Evolutionary conservation across 305 asterid genomes (phyloP).

Genomic region (Solanum hybrid): DNA sequence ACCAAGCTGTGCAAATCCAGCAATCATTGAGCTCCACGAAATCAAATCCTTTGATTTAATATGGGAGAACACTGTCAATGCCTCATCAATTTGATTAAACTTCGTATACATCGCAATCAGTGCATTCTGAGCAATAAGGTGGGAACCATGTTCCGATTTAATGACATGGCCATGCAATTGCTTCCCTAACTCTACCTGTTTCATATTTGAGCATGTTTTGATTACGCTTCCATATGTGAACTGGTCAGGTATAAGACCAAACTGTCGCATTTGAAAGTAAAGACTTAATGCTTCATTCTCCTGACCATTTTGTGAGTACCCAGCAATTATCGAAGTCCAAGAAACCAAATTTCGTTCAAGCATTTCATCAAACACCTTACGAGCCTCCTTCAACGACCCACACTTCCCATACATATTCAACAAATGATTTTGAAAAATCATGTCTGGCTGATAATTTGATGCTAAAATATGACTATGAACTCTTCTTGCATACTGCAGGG

Average conservation of each 20-base stretch:
- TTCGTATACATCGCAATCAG: constrained; percentile 59
- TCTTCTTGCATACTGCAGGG: constrained; percentile 35
- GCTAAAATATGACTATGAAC: constrained; percentile 36
- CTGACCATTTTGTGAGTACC: constrained; percentile 45
- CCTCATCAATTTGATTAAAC: constrained; percentile 33
- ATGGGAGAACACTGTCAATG: constrained; percentile 30
- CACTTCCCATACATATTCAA: constrained; percentile 75
- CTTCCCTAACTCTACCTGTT: constrained; percentile 30
- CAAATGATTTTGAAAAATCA: constrained; percentile 59
- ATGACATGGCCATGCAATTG: constrained; percentile 55
- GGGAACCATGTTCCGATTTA: constrained; percentile 49
- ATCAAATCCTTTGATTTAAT: constrained; percentile 50
- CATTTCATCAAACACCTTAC: constrained; percentile 57
- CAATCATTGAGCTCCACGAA: constrained; percentile 79
- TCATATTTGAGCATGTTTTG: constrained; percentile 46
- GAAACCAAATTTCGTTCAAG: constrained; percentile 50
- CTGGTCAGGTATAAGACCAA: constrained; percentile 42
- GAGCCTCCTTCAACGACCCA: constrained; percentile 48
- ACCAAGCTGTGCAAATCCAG: constrained; percentile 67
- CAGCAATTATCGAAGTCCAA: constrained; percentile 65
- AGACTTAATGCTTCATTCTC: constrained; percentile 41
- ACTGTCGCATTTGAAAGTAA: constrained; percentile 44
- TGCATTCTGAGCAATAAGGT: constrained; percentile 59
- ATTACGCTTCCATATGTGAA: constrained; percentile 60
- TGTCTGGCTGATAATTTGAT: constrained; percentile 38